Base-by-base conservation (phyloP, 129 eudicot species). In the Chrysanthemum lavandulifolium region DNA sequence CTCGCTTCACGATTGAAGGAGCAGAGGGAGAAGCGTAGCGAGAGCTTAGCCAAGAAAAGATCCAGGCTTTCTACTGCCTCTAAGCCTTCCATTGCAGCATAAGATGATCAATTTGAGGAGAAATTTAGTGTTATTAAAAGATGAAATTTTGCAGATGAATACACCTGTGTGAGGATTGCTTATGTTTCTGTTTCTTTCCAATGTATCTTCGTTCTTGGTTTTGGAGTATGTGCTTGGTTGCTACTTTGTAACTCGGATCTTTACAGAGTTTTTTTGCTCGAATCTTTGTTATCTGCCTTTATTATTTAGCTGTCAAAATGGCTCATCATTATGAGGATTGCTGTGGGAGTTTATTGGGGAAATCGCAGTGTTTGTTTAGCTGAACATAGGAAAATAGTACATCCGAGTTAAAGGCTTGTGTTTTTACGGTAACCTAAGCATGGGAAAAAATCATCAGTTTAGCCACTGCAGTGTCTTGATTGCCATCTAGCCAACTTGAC, bases 11-110 rank as follows among this genome's bases (percentile, higher is more conserved):
- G 95, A 69, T 72, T 88, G 91, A 86, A 88, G 87, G 91, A 88
- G 68, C 96, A 88, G 25, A 76, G 96, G 33, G 91, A 88, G 16
- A 83, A 65, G 77, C 88, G 96, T 1, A 88, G 91, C 11, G 91
- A 85, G 82, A 88, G 96, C 67, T 86, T 88, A 78, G 88, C 96
- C 18, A 88, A 88, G 86, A 88, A 77, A 76, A 78, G 91, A 54
- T 88, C 91, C 33, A 69, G 82, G 73, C 85, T 85, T 60, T 88
- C 95, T 76, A 78, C 83, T 10, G 95, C 87, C 14, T 79, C 90
- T 9, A 85, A 88, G 84, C 86, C 86, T 0, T 78, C 86, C n/a
- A 60, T 75, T 71, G 81, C 83, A 36, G 76, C 78, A 13, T 73
- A 84, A 52, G 33, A 15, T 45, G 49, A 45, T 4, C 8, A 63